Evolutionary conservation across 108 stramenopile genomes (phyloP).

Genomic region (Epipyxis sp.): DNA sequence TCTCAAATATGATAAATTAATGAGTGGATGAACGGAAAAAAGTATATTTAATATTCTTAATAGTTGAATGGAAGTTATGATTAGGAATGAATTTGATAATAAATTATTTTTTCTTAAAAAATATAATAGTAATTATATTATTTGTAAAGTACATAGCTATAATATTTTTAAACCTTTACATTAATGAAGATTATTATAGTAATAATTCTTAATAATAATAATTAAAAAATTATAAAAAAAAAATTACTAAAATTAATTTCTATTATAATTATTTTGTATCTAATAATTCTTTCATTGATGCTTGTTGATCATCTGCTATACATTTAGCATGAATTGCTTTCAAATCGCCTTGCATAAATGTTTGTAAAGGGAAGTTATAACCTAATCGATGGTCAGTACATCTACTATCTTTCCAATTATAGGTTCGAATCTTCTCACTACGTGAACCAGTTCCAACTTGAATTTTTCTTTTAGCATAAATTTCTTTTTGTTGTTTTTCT

Average conservation of each 20-base stretch:
- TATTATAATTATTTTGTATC: background rate
- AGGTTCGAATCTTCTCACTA: constrained; percentile 54
- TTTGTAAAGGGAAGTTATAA: constrained; percentile 42
- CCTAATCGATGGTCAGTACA: constrained; percentile 51
- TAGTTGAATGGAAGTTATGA: too few species aligned
- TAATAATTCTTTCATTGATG: background rate
- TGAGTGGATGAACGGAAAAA: too few species aligned
- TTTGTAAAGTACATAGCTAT: too few species aligned
- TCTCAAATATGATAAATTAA: too few species aligned
- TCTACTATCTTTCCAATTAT: constrained; percentile 56
- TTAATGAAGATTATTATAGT: too few species aligned
- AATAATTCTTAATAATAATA: too few species aligned
- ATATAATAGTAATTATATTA: too few species aligned
- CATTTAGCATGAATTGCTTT: constrained; percentile 44
- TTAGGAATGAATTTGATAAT: too few species aligned
- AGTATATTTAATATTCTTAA: too few species aligned
- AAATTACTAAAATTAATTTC: background rate
- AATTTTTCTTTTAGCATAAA: background rate
- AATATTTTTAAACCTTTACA: too few species aligned
- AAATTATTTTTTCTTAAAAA: too few species aligned
- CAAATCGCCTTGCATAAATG: constrained; percentile 41
- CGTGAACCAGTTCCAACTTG: constrained; percentile 47
- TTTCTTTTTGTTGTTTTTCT: constrained; percentile 4
- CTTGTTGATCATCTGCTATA: constrained; percentile 49
- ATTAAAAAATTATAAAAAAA: background rate